Evolutionary conservation across 192 early-diverging fungal species (phyloP).

Genomic region (Coemansia sp.): DNA sequence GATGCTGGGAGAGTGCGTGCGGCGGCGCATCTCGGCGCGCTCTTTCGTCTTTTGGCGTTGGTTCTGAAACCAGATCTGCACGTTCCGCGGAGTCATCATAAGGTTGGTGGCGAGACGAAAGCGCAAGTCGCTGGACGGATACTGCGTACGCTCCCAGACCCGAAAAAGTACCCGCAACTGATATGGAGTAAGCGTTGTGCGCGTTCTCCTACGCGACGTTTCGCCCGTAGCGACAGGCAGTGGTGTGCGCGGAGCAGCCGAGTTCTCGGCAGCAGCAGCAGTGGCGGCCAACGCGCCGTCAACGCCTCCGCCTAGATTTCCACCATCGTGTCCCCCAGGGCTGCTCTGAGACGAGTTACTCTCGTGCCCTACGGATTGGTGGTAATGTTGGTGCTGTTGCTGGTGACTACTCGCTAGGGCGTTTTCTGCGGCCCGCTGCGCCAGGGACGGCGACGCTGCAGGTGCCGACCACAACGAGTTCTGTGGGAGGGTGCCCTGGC

Average conservation of each 20-base stretch:
- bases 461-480: conserved; percentile 24
- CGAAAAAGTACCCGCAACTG: conserved; percentile 61
- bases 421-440: conserved; percentile 12
- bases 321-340: conserved; percentile 22
- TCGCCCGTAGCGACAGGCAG: conserved; percentile 18
- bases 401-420: conserved; percentile 12
- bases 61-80: conserved; percentile 96
- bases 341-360: conserved; percentile 29
- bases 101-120: conserved; percentile 68
- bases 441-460: conserved; percentile 2
- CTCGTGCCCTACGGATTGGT: conserved; percentile 11
- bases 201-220: conserved; percentile 48
- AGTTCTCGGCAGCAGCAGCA: conserved; percentile 6
- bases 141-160: conserved; percentile 67
- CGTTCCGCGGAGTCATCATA: conserved; percentile 79
- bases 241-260: conserved; percentile 16
- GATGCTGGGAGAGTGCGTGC: conserved; percentile 48
- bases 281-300: conserved; percentile 6
- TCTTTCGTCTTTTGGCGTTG: conserved; percentile 74
- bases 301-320: conserved; percentile 13
- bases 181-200: conserved; percentile 62
- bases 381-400: conserved; percentile 16
- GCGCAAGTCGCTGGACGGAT: conserved; percentile 75
- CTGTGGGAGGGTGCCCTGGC: conserved; percentile 30
- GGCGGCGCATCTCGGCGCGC: conserved; percentile 55